Evolutionary conservation across 2,329 filamentous ascomycete species (phyloP).

Genomic region (Pyrenophora graminea): DNA sequence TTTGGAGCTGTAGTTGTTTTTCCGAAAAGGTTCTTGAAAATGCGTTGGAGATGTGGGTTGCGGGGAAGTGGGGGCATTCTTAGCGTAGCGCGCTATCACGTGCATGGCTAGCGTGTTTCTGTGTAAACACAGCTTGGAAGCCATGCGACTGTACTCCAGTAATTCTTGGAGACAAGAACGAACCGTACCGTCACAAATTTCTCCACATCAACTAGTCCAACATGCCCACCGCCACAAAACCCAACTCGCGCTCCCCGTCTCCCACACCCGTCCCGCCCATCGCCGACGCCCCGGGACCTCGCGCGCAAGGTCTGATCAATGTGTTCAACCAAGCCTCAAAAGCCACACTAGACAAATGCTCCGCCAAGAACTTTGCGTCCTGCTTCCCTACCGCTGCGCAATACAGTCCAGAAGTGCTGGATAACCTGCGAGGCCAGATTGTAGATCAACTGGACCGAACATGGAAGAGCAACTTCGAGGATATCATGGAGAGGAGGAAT

Average conservation of each 20-base stretch:
- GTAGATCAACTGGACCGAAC: constrained; percentile 62
- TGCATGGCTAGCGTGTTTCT: constrained; percentile 17
- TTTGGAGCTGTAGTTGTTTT: too few species aligned
- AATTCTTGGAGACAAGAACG: background rate
- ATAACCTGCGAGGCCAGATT: constrained; percentile 62
- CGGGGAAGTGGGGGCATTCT: constrained; percentile 7
- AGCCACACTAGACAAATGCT: constrained; percentile 64
- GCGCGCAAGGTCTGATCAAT: constrained; percentile 63
- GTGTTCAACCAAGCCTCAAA: constrained; percentile 64
- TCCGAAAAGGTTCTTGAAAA: background rate
- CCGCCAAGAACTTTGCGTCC: constrained; percentile 63
- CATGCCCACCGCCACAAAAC: constrained; percentile 39
- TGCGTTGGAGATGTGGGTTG: background rate
- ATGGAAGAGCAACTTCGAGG: constrained; percentile 64
- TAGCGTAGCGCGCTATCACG: constrained; percentile 17
- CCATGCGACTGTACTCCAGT: background rate
- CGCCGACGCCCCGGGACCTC: constrained; percentile 60
- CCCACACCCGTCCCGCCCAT: constrained; percentile 59
- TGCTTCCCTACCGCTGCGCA: constrained; percentile 67
- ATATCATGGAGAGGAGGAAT: constrained; percentile 60
- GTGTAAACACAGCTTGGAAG: constrained; percentile 19
- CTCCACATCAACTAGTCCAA: background rate
- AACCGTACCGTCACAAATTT: background rate
- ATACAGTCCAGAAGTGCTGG: constrained; percentile 60
- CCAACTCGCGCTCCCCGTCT: constrained; percentile 52